These are phyloP conservation scores for Sambucus nigra DNA, from an alignment of 129 eudicot species.

Conservation along the genomic window DNA sequence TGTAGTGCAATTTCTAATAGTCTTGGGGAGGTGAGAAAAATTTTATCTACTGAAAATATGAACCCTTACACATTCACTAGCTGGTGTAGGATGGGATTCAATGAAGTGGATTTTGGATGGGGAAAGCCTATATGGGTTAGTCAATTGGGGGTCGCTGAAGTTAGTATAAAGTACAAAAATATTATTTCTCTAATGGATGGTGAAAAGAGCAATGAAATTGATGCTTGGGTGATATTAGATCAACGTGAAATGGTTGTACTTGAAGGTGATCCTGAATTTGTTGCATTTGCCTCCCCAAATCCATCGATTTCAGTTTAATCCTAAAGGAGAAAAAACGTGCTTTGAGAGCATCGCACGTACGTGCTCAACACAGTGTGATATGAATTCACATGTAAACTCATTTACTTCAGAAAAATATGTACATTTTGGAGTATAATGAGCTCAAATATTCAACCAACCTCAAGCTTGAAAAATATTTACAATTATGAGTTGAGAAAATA, in stretches of 20 bases:
- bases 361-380: too few species aligned
- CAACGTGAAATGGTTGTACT: conserved; percentile 14
- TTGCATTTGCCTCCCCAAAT: conserved; percentile 6
- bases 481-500: too few species aligned
- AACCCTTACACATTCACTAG: conserved; percentile 8
- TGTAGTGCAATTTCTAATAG: neutral
- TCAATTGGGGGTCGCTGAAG: neutral
- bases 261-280: conserved; percentile 11
- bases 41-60: neutral
- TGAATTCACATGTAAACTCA: too few species aligned
- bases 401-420: too few species aligned
- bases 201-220: conserved; percentile 14
- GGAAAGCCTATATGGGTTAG: conserved; percentile 34
- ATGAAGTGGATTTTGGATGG: conserved; percentile 33
- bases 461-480: too few species aligned
- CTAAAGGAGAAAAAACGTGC: too few species aligned
- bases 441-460: too few species aligned
- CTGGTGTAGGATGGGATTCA: conserved; percentile 24
- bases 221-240: conserved; percentile 22
- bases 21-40: neutral
- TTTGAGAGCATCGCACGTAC: too few species aligned
- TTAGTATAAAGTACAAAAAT: neutral
- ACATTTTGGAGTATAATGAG: too few species aligned
- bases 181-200: conserved; percentile 8
- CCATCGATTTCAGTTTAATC: neutral